A percentile compares a stretch with the other conserved stretches of the same genome.
Evolutionary conservation across 2,329 filamentous ascomycete genomes (phyloP).

Genomic region (Penicillium vulpinum): DNA sequence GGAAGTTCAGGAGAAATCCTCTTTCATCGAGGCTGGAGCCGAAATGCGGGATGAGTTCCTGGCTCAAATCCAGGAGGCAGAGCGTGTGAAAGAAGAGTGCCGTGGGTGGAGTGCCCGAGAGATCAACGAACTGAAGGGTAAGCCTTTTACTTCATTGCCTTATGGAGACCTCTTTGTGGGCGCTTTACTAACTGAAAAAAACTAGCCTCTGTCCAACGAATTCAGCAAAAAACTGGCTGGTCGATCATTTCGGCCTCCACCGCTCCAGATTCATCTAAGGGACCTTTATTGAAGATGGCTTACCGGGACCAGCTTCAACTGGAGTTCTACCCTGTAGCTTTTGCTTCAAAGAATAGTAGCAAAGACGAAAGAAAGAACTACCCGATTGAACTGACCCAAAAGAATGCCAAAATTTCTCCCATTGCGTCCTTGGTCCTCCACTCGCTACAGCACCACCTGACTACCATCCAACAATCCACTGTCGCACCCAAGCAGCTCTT

Average conservation of each 20-base stretch:
- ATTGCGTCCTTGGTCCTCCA: slow-evolving; percentile 45
- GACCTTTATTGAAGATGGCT: slow-evolving; percentile 42
- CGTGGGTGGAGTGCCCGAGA: slow-evolving; percentile 85
- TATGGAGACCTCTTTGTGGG: not conserved
- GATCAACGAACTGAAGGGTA: slow-evolving; percentile 76
- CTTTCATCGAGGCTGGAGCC: slow-evolving; percentile 61
- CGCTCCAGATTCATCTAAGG: slow-evolving; percentile 27
- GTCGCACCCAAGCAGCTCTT: slow-evolving; percentile 42
- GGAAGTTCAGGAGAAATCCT: slow-evolving; percentile 67
- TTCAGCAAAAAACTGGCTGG: slow-evolving; percentile 49
- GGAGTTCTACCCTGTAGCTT: slow-evolving; percentile 44
- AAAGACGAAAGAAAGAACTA: slow-evolving; percentile 24
- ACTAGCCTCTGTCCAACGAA: slow-evolving; percentile 40
- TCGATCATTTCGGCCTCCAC: slow-evolving; percentile 40
- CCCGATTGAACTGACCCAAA: slow-evolving; percentile 37
- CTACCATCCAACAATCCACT: slow-evolving; percentile 37
- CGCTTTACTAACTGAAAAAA: slow-evolving; percentile 7
- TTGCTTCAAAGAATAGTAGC: slow-evolving; percentile 28
- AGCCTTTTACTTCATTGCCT: slow-evolving; percentile 22
- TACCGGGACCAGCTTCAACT: slow-evolving; percentile 46
- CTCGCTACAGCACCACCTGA: slow-evolving; percentile 40
- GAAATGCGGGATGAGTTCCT: slow-evolving; percentile 69
- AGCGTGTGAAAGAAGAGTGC: slow-evolving; percentile 81
- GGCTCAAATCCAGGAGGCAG: slow-evolving; percentile 76
- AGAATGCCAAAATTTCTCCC: slow-evolving; percentile 31